phyloP scores from a whole-genome alignment of 306 rosid genomes.

The Malus sylvestris region DNA sequence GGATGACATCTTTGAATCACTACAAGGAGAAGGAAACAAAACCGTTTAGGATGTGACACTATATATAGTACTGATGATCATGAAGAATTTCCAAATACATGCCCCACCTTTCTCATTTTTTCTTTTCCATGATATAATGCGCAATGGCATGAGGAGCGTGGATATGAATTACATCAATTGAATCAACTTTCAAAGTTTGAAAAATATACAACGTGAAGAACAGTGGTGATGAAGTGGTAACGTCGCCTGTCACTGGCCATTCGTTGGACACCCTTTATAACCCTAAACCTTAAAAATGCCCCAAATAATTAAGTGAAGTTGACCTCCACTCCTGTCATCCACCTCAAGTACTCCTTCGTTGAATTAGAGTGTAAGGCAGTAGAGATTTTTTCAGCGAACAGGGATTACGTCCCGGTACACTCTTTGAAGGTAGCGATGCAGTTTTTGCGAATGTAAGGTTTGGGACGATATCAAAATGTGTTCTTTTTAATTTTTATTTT shows the following conservation, averaged over 20 bases:
- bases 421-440: background rate
- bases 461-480: background rate
- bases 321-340: constrained; percentile 18
- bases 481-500: too few relatives aligned
- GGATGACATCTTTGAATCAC: background rate
- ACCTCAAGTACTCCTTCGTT: background rate
- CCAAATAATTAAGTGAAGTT: constrained; percentile 38
- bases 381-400: too few relatives aligned
- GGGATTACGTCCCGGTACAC: too few relatives aligned
- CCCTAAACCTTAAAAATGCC: constrained; percentile 22
- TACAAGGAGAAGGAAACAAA: background rate
- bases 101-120: background rate
- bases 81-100: background rate
- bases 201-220: constrained; percentile 8
- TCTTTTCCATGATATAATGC: background rate
- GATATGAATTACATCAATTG: background rate
- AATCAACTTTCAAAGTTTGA: background rate
- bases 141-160: background rate
- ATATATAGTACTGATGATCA: background rate
- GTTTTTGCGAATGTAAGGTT: background rate
- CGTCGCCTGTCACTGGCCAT: constrained; percentile 42
- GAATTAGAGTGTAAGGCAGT: background rate
- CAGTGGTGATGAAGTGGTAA: constrained; percentile 13
- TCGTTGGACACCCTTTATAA: constrained; percentile 50
- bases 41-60: background rate